Evolutionary conservation across 2,329 filamentous ascomycete genomes (phyloP), one percentile per base, ranked within the genome.

Genomic region (Magnaporthiopsis incrustans): DNA sequence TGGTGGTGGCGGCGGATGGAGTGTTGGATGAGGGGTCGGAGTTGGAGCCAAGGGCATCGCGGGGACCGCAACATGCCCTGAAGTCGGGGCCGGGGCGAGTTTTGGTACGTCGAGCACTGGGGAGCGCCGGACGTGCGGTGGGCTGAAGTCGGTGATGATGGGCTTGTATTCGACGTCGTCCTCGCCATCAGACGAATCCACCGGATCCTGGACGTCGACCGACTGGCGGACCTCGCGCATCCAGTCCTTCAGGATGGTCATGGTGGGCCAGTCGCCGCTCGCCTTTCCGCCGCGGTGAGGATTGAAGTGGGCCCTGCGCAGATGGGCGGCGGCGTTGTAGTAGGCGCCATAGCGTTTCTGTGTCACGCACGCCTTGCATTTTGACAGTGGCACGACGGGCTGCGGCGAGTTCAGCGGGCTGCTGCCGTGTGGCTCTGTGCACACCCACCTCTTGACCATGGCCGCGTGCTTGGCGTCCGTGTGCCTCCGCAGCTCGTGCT

Each of bases 251-350:
- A 87, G 75, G 64, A 84, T 80, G n/a, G 71, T 69, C 84, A 87
- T 86, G 11, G 79, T 70, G 6, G 84, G 83, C 79, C 80, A 82
- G 67, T 83, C 77, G 18, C 81, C 81, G 44, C 82, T 82, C 2
- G 78, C 80, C 63, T 81, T 85, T 15, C 81, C 83, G 11, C 82
- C 82, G n/a, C 82, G 79, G 73, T 62, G 60, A 7, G 60, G 60
- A 27, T 62, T 90, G 81, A 97, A 98, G 74, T 98, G 94, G 0
- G 89, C 89, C 61, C 94, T 87, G 58, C 93, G 85, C 12, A 98
- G 82, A 73, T 98, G 94, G 0, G 92, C 94, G 0, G 92, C 92
- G 0, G 93, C 94, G 71, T 98, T 98, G 77, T 98, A 97, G 77
- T 97, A 95, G 22, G 90, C 91, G 83, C 84, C 66, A 61, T 30